These are phyloP conservation scores for Rubia peregrina DNA, from an alignment of 305 asterid genomes.

Conservation along the genomic window DNA sequence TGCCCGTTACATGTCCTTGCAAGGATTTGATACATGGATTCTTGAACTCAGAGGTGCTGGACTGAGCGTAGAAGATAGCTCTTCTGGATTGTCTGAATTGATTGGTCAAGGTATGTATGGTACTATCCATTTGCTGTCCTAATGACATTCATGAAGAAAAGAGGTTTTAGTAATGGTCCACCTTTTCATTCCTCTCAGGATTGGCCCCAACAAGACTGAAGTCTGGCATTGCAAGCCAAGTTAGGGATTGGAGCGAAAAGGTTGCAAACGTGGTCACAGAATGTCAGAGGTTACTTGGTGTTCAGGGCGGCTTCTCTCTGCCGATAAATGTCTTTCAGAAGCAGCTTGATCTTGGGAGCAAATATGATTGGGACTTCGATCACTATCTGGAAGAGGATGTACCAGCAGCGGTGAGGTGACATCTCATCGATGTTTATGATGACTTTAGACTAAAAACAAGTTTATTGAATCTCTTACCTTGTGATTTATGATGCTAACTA, in stretches of 20 bases:
- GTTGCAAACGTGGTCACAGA: slow-evolving; percentile 18
- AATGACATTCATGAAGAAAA: not conserved
- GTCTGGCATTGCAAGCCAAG: slow-evolving; percentile 20
- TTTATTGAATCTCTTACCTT: not conserved
- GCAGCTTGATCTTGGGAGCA: slow-evolving; percentile 21
- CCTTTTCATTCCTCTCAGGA: slow-evolving; percentile 1
- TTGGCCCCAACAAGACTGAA: slow-evolving; percentile 12
- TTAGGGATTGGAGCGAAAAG: slow-evolving; percentile 17
- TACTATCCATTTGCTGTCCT: not conserved
- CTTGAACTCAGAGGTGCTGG: slow-evolving; percentile 35
- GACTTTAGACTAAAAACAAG: slow-evolving; percentile 6
- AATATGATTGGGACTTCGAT: slow-evolving; percentile 37
- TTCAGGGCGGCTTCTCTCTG: slow-evolving; percentile 17
- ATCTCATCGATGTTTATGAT: slow-evolving; percentile 10
- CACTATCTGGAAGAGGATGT: slow-evolving; percentile 33
- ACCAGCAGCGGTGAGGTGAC: slow-evolving; percentile 38
- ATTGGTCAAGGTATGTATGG: slow-evolving; percentile 14
- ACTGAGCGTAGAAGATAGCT: slow-evolving; percentile 19
- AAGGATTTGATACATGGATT: slow-evolving; percentile 39
- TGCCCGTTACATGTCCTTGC: slow-evolving; percentile 30
- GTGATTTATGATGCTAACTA: not conserved
- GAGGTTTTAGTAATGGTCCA: not conserved
- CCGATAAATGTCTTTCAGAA: slow-evolving; percentile 22
- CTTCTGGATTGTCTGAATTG: slow-evolving; percentile 12
- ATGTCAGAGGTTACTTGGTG: slow-evolving; percentile 18